Percentiles rank a stretch among this genome's conserved stretches.
Conservation (phyloP, 495 filamentous ascomycete genomes). For the Geopyxis carbonaria region DNA sequence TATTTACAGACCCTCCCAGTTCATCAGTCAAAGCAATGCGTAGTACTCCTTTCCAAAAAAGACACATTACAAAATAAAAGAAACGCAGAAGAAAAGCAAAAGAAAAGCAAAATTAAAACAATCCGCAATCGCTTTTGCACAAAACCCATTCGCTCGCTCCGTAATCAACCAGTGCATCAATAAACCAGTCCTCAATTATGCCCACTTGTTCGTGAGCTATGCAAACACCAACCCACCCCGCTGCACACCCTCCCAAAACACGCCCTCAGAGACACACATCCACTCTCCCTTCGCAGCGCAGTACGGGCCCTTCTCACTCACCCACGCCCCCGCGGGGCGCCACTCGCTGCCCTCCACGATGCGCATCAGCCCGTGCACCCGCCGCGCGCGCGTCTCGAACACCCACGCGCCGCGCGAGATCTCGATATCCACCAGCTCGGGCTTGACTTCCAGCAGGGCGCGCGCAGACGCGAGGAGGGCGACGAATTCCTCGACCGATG, state of each 20-base stretch:
- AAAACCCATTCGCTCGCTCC: no score
- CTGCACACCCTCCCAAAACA: slow-evolving; percentile 29
- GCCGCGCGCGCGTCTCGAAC: slow-evolving; percentile 30
- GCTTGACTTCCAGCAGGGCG: slow-evolving; percentile 24
- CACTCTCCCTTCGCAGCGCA: slow-evolving; percentile 33
- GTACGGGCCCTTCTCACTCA: slow-evolving; percentile 35
- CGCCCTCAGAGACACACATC: slow-evolving; percentile 27
- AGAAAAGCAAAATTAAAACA: no score
- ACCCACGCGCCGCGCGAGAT: slow-evolving; percentile 33
- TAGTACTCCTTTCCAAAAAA: no score
- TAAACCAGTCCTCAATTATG: no score
- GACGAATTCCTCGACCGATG: slow-evolving; percentile 15
- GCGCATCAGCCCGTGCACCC: slow-evolving; percentile 36
- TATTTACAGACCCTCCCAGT: no score
- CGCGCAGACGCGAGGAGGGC: slow-evolving; percentile 30
- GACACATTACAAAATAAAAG: no score
- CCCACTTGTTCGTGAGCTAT: no score
- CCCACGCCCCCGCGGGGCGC: slow-evolving; percentile 23
- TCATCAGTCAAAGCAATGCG: no score
- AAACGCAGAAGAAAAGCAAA: no score
- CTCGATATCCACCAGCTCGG: slow-evolving; percentile 28
- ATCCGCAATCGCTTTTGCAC: no score
- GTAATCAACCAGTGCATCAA: no score
- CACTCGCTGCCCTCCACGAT: slow-evolving; percentile 28
- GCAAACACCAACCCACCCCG: slow-evolving; percentile 24